Percentiles rank a stretch among this genome's conserved stretches.
Evolutionary conservation across 2,329 filamentous ascomycete species (phyloP).

Genomic region (Fusarium tjaetaba): DNA sequence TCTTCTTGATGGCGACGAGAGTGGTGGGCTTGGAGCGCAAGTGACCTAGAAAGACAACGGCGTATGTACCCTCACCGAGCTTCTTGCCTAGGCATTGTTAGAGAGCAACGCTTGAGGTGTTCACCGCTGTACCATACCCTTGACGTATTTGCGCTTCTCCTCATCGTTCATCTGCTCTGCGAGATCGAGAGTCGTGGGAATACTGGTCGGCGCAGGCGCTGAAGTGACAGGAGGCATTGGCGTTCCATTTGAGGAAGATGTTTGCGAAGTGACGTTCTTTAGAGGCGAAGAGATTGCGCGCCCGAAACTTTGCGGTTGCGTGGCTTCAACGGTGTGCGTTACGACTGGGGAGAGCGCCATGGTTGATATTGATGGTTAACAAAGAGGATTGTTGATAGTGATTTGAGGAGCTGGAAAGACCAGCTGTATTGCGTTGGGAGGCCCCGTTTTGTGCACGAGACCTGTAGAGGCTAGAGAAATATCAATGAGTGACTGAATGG

Average conservation of each 20-base stretch:
- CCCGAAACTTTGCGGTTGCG: slow-evolving; percentile 39
- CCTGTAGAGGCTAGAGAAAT: no score
- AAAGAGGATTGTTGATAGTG: slow-evolving; percentile 2
- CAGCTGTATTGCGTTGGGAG: not conserved
- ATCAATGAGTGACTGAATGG: not conserved
- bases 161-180: slow-evolving; percentile 85
- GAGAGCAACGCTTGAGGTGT: not conserved
- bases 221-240: slow-evolving; percentile 50
- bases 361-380: slow-evolving; percentile 26
- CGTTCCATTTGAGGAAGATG: slow-evolving; percentile 56
- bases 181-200: slow-evolving; percentile 62
- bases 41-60: slow-evolving; percentile 91
- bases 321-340: slow-evolving; percentile 50
- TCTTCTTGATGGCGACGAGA: slow-evolving; percentile 92
- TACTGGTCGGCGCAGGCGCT: slow-evolving; percentile 43
- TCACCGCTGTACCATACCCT: slow-evolving; percentile 62
- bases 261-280: slow-evolving; percentile 51
- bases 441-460: not conserved
- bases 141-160: slow-evolving; percentile 88
- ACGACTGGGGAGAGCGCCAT: slow-evolving; percentile 62
- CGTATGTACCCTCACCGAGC: slow-evolving; percentile 96
- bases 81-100: slow-evolving; percentile 73
- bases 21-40: slow-evolving; percentile 75
- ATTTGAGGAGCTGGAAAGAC: slow-evolving; percentile 12
- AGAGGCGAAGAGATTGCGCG: slow-evolving; percentile 56